Percentiles rank a stretch among this genome's conserved stretches.
Evolutionary conservation across 2,329 filamentous ascomycete species (phyloP).

Genomic region (Fusarium goolgardi): DNA sequence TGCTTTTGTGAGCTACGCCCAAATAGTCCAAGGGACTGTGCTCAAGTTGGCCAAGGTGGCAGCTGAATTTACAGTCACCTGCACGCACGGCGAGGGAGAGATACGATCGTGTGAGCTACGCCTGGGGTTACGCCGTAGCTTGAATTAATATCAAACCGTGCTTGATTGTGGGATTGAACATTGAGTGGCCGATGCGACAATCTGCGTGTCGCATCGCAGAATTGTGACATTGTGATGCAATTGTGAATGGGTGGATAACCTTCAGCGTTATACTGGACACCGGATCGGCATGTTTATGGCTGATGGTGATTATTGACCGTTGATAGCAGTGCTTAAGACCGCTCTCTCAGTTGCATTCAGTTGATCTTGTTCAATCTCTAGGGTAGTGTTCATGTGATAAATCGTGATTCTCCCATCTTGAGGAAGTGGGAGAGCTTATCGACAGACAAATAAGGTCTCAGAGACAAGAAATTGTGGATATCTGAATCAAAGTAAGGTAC

Average conservation of each 20-base stretch:
- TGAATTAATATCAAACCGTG: slow-evolving; percentile 1
- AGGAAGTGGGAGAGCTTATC: slow-evolving; percentile 12
- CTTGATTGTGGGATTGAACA: slow-evolving; percentile 10
- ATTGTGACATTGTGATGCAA: slow-evolving; percentile 23
- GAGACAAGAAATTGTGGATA: slow-evolving; percentile 19
- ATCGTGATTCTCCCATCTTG: slow-evolving; percentile 28
- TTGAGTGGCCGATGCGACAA: slow-evolving; percentile 25
- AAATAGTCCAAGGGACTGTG: slow-evolving; percentile 19
- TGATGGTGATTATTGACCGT: neutral
- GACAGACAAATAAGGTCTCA: slow-evolving; percentile 21
- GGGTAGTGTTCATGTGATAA: slow-evolving; percentile 11
- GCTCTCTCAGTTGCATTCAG: neutral
- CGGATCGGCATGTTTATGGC: neutral
- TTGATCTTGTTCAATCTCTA: slow-evolving; percentile 12
- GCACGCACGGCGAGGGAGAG: slow-evolving; percentile 23
- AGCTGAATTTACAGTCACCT: slow-evolving; percentile 39
- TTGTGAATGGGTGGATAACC: slow-evolving; percentile 22
- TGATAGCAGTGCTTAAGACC: neutral
- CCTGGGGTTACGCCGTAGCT: slow-evolving; percentile 22
- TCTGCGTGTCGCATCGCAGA: slow-evolving; percentile 23
- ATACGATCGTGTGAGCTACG: slow-evolving; percentile 34
- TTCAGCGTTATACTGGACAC: slow-evolving; percentile 4
- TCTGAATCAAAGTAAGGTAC: slow-evolving; percentile 35
- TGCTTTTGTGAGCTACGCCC: slow-evolving; percentile 30
- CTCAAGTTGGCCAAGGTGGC: slow-evolving; percentile 29